phyloP scores from a whole-genome alignment of 352 stramenopile genomes.

The Phytophthora citricola region DNA sequence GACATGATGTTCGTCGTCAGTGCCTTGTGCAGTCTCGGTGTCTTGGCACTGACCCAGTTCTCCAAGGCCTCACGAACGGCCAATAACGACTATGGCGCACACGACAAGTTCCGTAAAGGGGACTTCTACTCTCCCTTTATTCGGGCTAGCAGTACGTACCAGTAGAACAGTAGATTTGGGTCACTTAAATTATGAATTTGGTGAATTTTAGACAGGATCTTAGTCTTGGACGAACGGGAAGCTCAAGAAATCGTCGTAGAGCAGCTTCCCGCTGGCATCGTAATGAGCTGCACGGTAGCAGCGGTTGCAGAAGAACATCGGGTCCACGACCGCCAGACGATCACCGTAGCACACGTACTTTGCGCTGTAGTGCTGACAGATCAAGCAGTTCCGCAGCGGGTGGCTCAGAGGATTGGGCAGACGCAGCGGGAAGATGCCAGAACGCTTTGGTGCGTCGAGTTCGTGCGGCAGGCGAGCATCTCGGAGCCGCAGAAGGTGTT shows the following conservation, averaged over 20 bases:
- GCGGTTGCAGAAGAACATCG: conserved; percentile 83
- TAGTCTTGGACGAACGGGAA: conserved; percentile 82
- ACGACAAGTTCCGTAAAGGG: conserved; percentile 79
- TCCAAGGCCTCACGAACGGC: conserved; percentile 79
- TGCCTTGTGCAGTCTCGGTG: conserved; percentile 63
- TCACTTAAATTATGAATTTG: conserved; percentile 38
- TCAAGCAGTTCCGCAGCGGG: conserved; percentile 69
- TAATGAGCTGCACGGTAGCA: conserved; percentile 79
- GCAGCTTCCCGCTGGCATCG: conserved; percentile 50
- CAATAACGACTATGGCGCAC: conserved; percentile 74
- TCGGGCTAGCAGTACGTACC: no score
- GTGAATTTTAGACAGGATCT: conserved; percentile 4
- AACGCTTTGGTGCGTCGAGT: conserved; percentile 41
- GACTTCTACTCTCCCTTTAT: no score
- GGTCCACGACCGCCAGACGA: conserved; percentile 62
- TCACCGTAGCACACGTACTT: conserved; percentile 86
- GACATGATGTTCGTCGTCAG: conserved; percentile 89
- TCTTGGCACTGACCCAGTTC: conserved; percentile 73
- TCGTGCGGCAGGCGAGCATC: conserved; percentile 69
- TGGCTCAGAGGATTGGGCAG: conserved; percentile 59
- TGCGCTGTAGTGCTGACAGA: conserved; percentile 78
- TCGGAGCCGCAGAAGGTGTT: conserved; percentile 71
- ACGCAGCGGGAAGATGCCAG: conserved; percentile 63
- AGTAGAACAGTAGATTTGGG: conserved; percentile 5
- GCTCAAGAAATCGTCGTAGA: conserved; percentile 76